Evolutionary conservation across 169 alveolate genomes (phyloP), one percentile per base, ranked within the genome.

Genomic region (Babesia bigemina): DNA sequence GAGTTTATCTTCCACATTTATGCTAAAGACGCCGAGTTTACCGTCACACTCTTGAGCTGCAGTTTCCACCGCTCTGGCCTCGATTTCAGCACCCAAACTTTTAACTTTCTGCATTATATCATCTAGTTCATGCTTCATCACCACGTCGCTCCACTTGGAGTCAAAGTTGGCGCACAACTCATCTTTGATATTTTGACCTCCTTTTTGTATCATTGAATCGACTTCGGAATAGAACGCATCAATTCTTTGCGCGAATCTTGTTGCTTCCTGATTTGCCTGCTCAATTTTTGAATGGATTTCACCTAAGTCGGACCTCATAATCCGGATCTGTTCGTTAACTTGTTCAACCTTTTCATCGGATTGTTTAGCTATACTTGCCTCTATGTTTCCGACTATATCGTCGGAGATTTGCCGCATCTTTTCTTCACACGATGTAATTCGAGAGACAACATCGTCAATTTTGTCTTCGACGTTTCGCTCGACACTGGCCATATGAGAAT

Each of bases 1-100:
- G 48, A 49, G 16, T 52, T 75, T 58, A 59, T 75, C 84, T 19
- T 45, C 58, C 62, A 75, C 36, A 63, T 67, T 63, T 69, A 45
- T 75, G 47, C 52, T 55, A 59, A 50, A 49, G 26, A 63, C 59
- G 2, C 59, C 58, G 6, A 63, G 50, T 53, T 55, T 67, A 9
- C 48, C 76, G 33, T 67, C 76, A 39, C 49, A 50, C 53, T 67
- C 76, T 26, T 67, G 76, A 9, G 76, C 29, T 2, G 57, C 65
- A 9, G 36, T 19, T 12, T 45, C 76, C n/a, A 42, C 48, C 19
- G 57, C 56, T 36, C n/a, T 67, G 29, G 13, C 29, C 24, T 67
- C 67, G 58, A 48, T 4, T 14, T 44, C 73, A 6, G 19, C 36
- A n/a, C 73, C 6, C 26, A 67, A 6, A 9, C 22, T 53, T 12